Percentiles rank a stretch among this genome's conserved stretches.
Conservation (phyloP, 2,329 filamentous ascomycete species). For the Anthostomella pinea region DNA sequence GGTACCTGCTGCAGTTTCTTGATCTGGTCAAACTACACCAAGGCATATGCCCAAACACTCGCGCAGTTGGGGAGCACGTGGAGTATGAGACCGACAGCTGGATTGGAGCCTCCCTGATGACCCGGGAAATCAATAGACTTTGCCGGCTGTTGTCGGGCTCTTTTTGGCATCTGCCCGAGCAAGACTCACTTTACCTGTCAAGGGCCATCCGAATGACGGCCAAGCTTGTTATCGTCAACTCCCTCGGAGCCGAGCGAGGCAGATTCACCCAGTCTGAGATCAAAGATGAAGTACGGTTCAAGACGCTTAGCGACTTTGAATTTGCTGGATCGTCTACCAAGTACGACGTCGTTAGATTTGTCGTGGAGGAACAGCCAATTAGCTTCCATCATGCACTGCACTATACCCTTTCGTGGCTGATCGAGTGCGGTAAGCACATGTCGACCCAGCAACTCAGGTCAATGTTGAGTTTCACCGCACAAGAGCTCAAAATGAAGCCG, state of each 20-base stretch:
- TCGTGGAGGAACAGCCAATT: slow-evolving; percentile 84
- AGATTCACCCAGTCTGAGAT: slow-evolving; percentile 86
- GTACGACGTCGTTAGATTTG: slow-evolving; percentile 77
- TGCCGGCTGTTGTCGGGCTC: slow-evolving; percentile 86
- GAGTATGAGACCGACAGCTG: slow-evolving; percentile 98
- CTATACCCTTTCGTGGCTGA: slow-evolving; percentile 92
- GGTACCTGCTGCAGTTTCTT: slow-evolving; percentile 90
- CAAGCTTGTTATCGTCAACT: slow-evolving; percentile 83
- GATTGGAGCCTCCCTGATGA: slow-evolving; percentile 94
- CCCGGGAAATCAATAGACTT: slow-evolving; percentile 88
- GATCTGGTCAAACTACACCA: slow-evolving; percentile 95
- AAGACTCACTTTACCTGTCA: slow-evolving; percentile 64
- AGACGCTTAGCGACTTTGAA: slow-evolving; percentile 72
- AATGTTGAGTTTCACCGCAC: slow-evolving; percentile 68
- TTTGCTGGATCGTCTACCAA: slow-evolving; percentile 61
- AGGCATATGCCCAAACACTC: slow-evolving; percentile 90
- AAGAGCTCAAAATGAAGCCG: slow-evolving; percentile 65
- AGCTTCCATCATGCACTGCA: slow-evolving; percentile 97
- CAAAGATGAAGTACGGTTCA: slow-evolving; percentile 82
- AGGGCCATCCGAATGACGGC: slow-evolving; percentile 72
- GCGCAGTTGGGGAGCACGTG: slow-evolving; percentile 91
- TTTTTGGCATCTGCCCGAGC: slow-evolving; percentile 67
- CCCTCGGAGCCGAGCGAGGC: slow-evolving; percentile 80
- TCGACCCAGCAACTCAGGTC: slow-evolving; percentile 62
- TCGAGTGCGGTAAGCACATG: slow-evolving; percentile 83